Evolutionary conservation across 2,329 filamentous ascomycete genomes (phyloP), one percentile per base, ranked within the genome.

Genomic region (Knoxdaviesia capensis): DNA sequence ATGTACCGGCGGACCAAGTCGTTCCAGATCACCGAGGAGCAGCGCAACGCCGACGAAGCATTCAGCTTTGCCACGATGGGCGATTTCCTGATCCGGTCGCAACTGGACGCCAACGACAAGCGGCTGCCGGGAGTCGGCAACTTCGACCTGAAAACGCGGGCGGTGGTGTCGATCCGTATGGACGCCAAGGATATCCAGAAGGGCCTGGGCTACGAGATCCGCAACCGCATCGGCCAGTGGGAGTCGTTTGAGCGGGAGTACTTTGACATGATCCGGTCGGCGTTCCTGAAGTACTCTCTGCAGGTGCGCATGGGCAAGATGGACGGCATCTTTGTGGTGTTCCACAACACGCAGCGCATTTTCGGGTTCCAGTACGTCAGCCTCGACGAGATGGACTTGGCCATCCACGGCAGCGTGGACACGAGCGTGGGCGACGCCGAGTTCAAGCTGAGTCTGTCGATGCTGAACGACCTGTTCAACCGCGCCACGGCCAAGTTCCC

Each of bases 261-360:
- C 57, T 93, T 80, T 56, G 90, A 98, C 58, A 92, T 98, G 86
- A 88, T 93, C 45, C 74, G 92, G 42, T 74, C 87, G 1, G 90
- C 88, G 0, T 88, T 98, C 61, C 65, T 98, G 43, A 98, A 98
- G 54, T 98, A 98, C 58, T 94, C 87, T 7, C 66, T 98, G 31
- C 90, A 98, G 59, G 92, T 88, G 31, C 82, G 90, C 38, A 92
- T 98, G 74, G 90, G 92, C 11, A 77, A 87, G 40, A 98, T 98
- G 92, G 88, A 98, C 54, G 90, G 90, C 42, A 94, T 96, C 40
- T 98, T 96, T 54, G 82, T 96, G 28, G 90, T 90, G 3, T 98
- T 77, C 56, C 90, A 98, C 64, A 98, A 98, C 56, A 83, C 86
- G 2, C 71, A 87, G 58, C 80, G 87, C 43, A 93, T 98, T 40